Conservation (phyloP, 495 filamentous ascomycete genomes). For the Hypoxylon fuscum region DNA sequence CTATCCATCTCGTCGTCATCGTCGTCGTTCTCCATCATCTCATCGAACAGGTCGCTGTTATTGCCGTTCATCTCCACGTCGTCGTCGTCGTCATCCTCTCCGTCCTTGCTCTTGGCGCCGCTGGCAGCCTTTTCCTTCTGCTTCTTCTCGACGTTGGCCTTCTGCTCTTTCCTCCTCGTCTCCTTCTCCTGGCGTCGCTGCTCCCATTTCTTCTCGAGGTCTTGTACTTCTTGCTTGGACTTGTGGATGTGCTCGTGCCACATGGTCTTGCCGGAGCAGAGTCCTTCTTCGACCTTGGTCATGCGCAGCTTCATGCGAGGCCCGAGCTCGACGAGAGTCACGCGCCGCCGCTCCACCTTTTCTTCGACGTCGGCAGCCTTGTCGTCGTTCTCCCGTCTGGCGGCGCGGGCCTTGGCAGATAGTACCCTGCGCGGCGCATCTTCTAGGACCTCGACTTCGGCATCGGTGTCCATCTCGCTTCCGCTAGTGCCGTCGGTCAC, state of each 20-base stretch:
- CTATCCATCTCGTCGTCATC: constrained; percentile 64
- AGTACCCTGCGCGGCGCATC: constrained; percentile 74
- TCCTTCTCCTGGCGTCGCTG: constrained; percentile 81
- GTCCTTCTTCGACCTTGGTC: constrained; percentile 94
- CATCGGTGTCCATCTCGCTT: constrained; percentile 91
- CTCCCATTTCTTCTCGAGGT: constrained; percentile 84
- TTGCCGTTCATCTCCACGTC: constrained; percentile 65
- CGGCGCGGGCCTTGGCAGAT: constrained; percentile 64
- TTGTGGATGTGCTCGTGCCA: constrained; percentile 97
- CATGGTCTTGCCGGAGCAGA: constrained; percentile 91
- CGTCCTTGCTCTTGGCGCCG: constrained; percentile 55
- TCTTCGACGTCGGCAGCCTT: constrained; percentile 41
- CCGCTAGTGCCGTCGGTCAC: constrained; percentile 84
- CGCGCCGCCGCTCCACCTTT: constrained; percentile 78
- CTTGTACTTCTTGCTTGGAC: constrained; percentile 75
- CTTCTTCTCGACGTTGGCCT: constrained; percentile 88
- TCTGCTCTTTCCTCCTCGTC: constrained; percentile 79
- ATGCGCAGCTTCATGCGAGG: constrained; percentile 89
- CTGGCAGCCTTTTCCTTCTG: constrained; percentile 60
- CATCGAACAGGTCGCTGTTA: constrained; percentile 59
- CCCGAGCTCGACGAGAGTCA: constrained; percentile 91
- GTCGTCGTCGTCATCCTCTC: constrained; percentile 66
- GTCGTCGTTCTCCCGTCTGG: constrained; percentile 45
- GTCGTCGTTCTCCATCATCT: constrained; percentile 65
- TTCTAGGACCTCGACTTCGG: constrained; percentile 90